Evolutionary conservation across 2,329 filamentous ascomycete species (phyloP), one percentile per base, ranked within the genome.

Genomic region (Trichoderma koningiopsis): DNA sequence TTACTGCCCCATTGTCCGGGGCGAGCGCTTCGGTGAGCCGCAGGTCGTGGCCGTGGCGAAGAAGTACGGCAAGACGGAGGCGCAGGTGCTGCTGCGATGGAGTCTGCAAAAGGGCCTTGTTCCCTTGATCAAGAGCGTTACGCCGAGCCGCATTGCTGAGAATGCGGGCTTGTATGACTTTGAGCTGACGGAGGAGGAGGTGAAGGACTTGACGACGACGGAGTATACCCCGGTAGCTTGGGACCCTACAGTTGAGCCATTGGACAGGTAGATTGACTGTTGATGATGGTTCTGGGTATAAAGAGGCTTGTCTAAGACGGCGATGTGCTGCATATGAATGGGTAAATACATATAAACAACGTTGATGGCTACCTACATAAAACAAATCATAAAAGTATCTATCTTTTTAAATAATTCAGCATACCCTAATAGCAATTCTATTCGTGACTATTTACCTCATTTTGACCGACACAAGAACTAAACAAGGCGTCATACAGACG

Each of bases 41-140:
- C 87, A 86, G 14, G 82, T 96, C 37, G 84, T 86, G 70, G 83
- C 83, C 16, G 80, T 96, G 68, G 88, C 89, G 0, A 83, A 90
- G 74, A 94, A 93, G 81, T 88, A 96, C 77, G 84, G 84, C 72
- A 94, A 91, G 81, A 87, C 87, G 8, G 87, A 91, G 70, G 91
- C 92, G 11, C 94, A 97, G 83, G 82, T 97, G 11, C 79, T 97
- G 75, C 81, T 97, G 61, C 86, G 93, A 72, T 97, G 93, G 86
- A 92, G 91, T 73, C 79, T 97, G 79, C 92, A 97, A 80, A 94
- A 92, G 81, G 91, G 88, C 4, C 89, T 88, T 77, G 84, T 92
- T 40, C 91, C 91, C 57, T 81, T 94, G 71, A 90, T 91, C 27
- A 94, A 94, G 85, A 92, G 89, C 70, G 90, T 91, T 61, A 91